Percentiles rank a stretch among this genome's conserved stretches.
Conservation (phyloP, 495 filamentous ascomycete species). For the Penicillium soppii region DNA sequence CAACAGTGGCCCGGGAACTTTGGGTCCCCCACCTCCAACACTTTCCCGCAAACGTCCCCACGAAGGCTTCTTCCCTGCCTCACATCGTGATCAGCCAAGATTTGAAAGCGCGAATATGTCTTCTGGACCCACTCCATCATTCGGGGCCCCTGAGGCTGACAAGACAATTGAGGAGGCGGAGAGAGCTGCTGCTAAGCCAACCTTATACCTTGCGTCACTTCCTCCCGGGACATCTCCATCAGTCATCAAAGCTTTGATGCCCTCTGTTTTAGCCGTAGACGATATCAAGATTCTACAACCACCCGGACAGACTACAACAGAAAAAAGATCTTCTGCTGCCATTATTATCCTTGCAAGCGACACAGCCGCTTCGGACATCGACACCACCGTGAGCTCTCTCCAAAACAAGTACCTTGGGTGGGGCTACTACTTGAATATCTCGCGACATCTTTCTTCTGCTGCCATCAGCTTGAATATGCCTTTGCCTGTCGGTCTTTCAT, state of each 20-base stretch:
- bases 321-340: conserved; percentile 76
- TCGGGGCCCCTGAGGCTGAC: conserved; percentile 56
- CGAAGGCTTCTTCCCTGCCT: conserved; percentile 41
- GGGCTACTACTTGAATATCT: conserved; percentile 79
- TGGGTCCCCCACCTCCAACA: conserved; percentile 62
- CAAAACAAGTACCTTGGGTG: conserved; percentile 87
- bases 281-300: conserved; percentile 72
- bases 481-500: conserved; percentile 47
- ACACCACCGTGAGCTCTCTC: conserved; percentile 70
- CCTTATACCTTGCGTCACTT: conserved; percentile 67
- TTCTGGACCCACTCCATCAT: conserved; percentile 43
- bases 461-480: conserved; percentile 59
- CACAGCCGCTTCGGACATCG: conserved; percentile 81
- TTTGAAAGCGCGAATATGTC: conserved; percentile 7
- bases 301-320: conserved; percentile 54
- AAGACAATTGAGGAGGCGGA: conserved; percentile 56
- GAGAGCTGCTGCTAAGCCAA: conserved; percentile 79
- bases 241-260: conserved; percentile 72
- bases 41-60: conserved; percentile 51
- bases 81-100: conserved; percentile 26
- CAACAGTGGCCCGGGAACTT: conserved; percentile 73
- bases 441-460: conserved; percentile 82
- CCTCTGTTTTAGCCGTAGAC: conserved; percentile 68
- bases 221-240: conserved; percentile 67
- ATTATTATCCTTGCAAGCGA: conserved; percentile 85